Conservation (phyloP, 352 stramenopile genomes). For the Phytophthora tubulina region DNA sequence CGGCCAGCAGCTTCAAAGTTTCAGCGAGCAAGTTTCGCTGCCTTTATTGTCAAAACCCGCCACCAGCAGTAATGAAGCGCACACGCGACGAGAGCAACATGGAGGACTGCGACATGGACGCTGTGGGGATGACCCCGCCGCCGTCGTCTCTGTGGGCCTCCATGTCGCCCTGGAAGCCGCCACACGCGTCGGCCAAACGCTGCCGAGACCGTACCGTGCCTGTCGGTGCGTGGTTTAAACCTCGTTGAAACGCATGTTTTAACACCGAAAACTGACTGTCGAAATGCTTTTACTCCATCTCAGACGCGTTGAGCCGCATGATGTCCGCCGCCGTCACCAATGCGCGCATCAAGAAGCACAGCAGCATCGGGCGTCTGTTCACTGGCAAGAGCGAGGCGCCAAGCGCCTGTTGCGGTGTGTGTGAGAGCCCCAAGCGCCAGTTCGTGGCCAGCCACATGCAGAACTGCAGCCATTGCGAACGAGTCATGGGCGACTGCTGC, state of each 20-base stretch:
- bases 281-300: conserved; percentile 10
- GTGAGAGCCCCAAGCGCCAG: conserved; percentile 34
- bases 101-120: conserved; percentile 29
- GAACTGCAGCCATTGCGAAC: conserved; percentile 74
- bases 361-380: conserved; percentile 56
- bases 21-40: not conserved
- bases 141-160: conserved; percentile 35
- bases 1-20: conserved; percentile 3
- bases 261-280: conserved; percentile 20
- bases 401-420: conserved; percentile 50
- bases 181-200: conserved; percentile 57
- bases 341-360: conserved; percentile 77
- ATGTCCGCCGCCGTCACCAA: conserved; percentile 79
- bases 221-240: conserved; percentile 54
- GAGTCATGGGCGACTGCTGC: conserved; percentile 68
- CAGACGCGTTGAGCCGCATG: conserved; percentile 82
- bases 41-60: not conserved
- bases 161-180: conserved; percentile 72
- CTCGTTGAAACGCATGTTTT: conserved; percentile 4
- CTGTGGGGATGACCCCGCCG: conserved; percentile 37
- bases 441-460: conserved; percentile 26
- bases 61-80: conserved; percentile 57
- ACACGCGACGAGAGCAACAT: conserved; percentile 40
- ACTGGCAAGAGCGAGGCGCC: conserved; percentile 15
- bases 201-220: conserved; percentile 74